A percentile compares a stretch with the other conserved stretches of the same genome.
These are phyloP conservation scores for Arbutus unedo DNA, from an alignment of 148 eudicot genomes.

Conservation along the genomic window DNA sequence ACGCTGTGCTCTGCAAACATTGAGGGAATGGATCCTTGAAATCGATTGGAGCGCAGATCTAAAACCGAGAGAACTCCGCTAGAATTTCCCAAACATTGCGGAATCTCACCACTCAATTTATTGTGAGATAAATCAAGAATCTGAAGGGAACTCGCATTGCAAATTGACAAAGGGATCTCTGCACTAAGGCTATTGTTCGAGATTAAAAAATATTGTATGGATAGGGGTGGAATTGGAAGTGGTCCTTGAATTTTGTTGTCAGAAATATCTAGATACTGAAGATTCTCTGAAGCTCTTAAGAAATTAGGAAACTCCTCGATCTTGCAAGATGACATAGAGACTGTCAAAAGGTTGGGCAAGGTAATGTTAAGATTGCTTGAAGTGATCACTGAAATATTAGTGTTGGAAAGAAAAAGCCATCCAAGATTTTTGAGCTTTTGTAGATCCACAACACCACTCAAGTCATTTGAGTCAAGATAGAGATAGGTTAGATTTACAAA, in stretches of 20 bases:
- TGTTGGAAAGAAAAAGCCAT: constrained; percentile 12
- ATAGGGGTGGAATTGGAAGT: neutral
- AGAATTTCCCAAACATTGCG: constrained; percentile 11
- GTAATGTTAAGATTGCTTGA: neutral
- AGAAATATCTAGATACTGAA: neutral
- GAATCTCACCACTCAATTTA: constrained; percentile 23
- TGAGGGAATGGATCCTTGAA: constrained; percentile 17
- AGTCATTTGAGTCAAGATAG: constrained; percentile 18
- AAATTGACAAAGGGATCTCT: constrained; percentile 30
- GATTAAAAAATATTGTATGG: neutral
- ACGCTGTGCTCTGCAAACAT: neutral
- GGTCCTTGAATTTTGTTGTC: neutral
- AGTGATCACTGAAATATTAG: neutral
- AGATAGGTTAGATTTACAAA: constrained; percentile 10
- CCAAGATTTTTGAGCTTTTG: neutral
- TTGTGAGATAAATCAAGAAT: constrained; percentile 28
- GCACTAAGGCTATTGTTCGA: constrained; percentile 19
- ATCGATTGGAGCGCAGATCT: constrained; percentile 9
- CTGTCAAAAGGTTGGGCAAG: neutral
- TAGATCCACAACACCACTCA: constrained; percentile 22
- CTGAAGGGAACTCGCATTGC: constrained; percentile 20
- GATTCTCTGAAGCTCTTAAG: neutral
- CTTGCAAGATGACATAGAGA: constrained; percentile 22
- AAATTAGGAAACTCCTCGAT: constrained; percentile 17
- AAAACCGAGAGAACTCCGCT: constrained; percentile 15